Evolutionary conservation across 192 early-diverging fungal genomes (phyloP).

Genomic region (Geosiphon pyriformis): DNA sequence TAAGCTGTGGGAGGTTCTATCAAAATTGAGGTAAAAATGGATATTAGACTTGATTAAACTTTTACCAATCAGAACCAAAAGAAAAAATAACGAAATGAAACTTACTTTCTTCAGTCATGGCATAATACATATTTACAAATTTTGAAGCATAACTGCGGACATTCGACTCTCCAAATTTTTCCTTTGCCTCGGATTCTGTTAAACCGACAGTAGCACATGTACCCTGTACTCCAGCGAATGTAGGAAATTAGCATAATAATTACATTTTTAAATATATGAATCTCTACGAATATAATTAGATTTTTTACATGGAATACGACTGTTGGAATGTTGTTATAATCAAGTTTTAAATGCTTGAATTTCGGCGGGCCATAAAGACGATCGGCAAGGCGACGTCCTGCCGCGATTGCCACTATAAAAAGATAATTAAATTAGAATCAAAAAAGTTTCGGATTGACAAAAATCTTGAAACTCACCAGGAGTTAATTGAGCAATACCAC

Average conservation of each 20-base stretch:
- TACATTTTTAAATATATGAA: no score
- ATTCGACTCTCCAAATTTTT: conserved; percentile 67
- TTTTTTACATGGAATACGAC: conserved; percentile 97
- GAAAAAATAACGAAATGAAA: background rate
- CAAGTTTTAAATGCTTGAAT: conserved; percentile 73
- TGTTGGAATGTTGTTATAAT: conserved; percentile 91
- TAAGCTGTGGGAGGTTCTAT: conserved; percentile 78
- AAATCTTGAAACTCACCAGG: conserved; percentile 58
- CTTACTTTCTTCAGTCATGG: conserved; percentile 67
- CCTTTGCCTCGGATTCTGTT: conserved; percentile 74
- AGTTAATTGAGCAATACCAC: conserved; percentile 86
- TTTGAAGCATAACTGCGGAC: conserved; percentile 82
- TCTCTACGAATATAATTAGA: no score
- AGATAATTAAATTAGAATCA: background rate
- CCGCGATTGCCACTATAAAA: conserved; percentile 82
- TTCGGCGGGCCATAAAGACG: conserved; percentile 81
- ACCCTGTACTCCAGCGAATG: no score
- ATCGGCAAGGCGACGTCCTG: conserved; percentile 83
- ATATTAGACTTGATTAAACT: background rate
- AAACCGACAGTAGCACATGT: conserved; percentile 85
- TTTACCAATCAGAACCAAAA: background rate
- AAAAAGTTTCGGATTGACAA: no score
- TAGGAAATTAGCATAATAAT: no score
- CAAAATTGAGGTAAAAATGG: background rate
- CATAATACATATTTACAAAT: conserved; percentile 91